Evolutionary conservation across 2,329 filamentous ascomycete genomes (phyloP), one percentile per base, ranked within the genome.

Genomic region (Talaromyces albobiverticillius): DNA sequence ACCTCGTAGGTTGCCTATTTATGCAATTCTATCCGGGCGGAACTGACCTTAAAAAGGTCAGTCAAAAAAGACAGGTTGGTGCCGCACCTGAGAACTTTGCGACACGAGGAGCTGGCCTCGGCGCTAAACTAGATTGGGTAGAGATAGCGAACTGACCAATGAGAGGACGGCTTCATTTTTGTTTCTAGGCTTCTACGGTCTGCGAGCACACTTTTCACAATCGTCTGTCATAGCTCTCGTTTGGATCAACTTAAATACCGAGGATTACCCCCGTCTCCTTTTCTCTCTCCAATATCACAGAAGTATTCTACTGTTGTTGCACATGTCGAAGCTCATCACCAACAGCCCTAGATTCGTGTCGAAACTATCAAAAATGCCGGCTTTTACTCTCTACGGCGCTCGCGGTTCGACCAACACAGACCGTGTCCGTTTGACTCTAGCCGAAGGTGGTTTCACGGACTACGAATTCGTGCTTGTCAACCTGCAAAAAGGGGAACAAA

Each of bases 301-400:
- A 10, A 29, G 26, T 29, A 29, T n/a, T 29, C 22, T 46, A 16
- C 7, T 16, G 22, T 29, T 14, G 18, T 29, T 34, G 6, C 26
- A 22, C 29, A 54, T 54, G 51, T 38, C 45, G 11, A 54, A 20
- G 10, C 22, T 52, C 31, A 34, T 34, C 9, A 10, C 20, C 16
- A 10, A 18, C n/a, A 51, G 31, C 10, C 18, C 36, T 9, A 11
- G 7, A 54, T 46, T 41, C 46, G 18, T 18, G n/a, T 46, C 46
- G 16, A 51, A 29, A 54, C 31, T 45, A 14, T 18, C 40, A 5
- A 54, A 50, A 54, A 54, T 54, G 53, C 40, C 53, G 11, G 46
- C 46, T 31, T 54, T 54, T 34, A 54, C 46, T 50, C 41, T 54
- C 11, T 51, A 54, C 29, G 53, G 46, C 40, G 20, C 40, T 46